Evolutionary conservation across 2,329 filamentous ascomycete genomes (phyloP), one percentile per base, ranked within the genome.

Genomic region (Xylaria sp.): DNA sequence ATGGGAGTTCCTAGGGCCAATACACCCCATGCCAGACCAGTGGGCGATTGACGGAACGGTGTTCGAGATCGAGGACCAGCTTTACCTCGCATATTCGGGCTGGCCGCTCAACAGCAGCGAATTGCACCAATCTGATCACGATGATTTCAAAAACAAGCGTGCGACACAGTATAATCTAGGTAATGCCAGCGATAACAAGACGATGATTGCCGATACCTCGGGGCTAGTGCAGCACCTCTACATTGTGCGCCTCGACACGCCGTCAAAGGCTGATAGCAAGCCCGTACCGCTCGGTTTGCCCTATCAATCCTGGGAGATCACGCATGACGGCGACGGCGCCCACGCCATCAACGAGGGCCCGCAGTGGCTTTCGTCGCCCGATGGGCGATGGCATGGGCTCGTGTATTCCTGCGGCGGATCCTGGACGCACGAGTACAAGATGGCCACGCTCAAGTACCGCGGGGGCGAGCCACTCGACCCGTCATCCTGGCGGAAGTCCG

Each of bases 1-100:
- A 40, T 79, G 77, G 77, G 76, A 77, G 63, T 79, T 79, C 60
- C 67, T 79, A 0, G 77, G 77, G 4, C 74, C 71, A 36, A 73
- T 79, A 31, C 64, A 69, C 40, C 66, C 60, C 56, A 76, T 75
- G 77, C 77, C 74, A 4, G 72, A 71, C 49, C 75, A 77, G 51
- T 79, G 77, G 77, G 77, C 76, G 17, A 79, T 79, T 67, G 77
- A 79, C 70, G 77, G 75, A 4, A 79, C 77, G 4, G 74, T 77
- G 6, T 76, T 79, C 60, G 73, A 74, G 67, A 66, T 78, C 48
- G 59, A 74, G 20, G 67, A 69, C 15, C 42, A 73, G 23, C 67
- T 77, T 11, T 79, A 78, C 65, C 69, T 79, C n/a, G 75, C 65
- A 17, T 79, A 77, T 48, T 79, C 77, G 38, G 77, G 77, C 9